Evolutionary conservation across 1,284 basidiomycete genomes (phyloP).

Genomic region (Mixia osmundae): DNA sequence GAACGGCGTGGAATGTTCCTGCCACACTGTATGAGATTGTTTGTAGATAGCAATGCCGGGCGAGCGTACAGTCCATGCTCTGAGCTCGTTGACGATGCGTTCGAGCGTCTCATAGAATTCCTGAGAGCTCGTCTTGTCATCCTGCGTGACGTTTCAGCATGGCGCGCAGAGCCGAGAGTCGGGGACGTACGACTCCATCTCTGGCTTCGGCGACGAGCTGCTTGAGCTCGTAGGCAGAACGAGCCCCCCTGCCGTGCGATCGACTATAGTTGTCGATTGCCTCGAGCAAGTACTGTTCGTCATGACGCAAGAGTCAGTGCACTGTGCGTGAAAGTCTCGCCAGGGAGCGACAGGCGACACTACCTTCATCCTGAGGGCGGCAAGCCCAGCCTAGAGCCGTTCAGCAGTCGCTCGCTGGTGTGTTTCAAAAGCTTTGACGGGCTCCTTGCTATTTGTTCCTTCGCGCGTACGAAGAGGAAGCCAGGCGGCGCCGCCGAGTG

Average conservation of each 20-base stretch:
- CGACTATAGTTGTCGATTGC: slow-evolving; percentile 12
- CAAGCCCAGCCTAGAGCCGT: too few species aligned
- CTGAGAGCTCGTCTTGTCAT: slow-evolving; percentile 52
- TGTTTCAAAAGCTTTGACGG: too few species aligned
- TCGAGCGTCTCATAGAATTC: slow-evolving; percentile 79
- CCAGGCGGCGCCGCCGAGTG: too few species aligned
- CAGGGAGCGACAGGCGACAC: too few species aligned
- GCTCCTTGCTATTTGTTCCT: too few species aligned
- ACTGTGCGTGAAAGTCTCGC: too few species aligned
- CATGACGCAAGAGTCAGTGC: neutral
- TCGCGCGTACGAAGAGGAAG: too few species aligned
- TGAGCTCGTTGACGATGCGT: slow-evolving; percentile 57
- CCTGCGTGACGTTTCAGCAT: slow-evolving; percentile 8
- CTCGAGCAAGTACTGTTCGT: slow-evolving; percentile 13
- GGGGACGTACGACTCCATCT: slow-evolving; percentile 11
- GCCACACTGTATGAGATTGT: slow-evolving; percentile 8
- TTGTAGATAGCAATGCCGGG: slow-evolving; percentile 9
- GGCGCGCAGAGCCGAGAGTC: neutral
- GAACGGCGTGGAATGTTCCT: slow-evolving; percentile 44
- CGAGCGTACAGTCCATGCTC: slow-evolving; percentile 29
- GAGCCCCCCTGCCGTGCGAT: slow-evolving; percentile 1
- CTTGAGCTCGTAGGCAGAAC: slow-evolving; percentile 11
- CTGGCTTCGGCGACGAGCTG: slow-evolving; percentile 12
- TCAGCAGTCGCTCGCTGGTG: too few species aligned
- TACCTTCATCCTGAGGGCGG: too few species aligned